Evolutionary conservation across 2,329 filamentous ascomycete species (phyloP), one percentile per base, ranked within the genome.

Genomic region (Talaromyces atroroseus): DNA sequence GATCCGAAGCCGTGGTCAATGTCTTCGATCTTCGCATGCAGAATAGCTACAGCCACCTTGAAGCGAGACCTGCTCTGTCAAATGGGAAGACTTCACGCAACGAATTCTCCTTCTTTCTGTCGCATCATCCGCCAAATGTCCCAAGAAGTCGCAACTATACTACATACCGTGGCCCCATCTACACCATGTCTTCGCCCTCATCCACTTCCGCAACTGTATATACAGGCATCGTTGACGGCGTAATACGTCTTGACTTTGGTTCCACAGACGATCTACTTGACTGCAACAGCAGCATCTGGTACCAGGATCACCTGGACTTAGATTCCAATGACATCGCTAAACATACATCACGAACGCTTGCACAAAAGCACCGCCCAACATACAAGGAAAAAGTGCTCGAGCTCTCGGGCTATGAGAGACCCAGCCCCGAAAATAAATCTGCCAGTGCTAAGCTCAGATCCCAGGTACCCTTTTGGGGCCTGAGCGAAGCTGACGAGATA

Each of bases 11-110:
- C 46, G 73, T 85, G 51, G 69, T 87, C 46, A 86, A 86, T 62
- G 71, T 85, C 4, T 87, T 84, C 61, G 83, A 87, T 62, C 65
- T 87, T 45, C 81, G 84, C 23, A 73, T 83, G 63, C 63, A 63
- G n/a, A 70, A 64, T 21, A 63, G 60, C 14, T 74, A 73, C 61
- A 67, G 58, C 53, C 70, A 72, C 38, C 64, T 65, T 10, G 63
- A 70, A 21, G 61, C 68, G 24, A 64, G 51, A 32, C n/a, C 44
- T 48, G 53, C 24, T 14, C 14, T n/a, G 5, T n/a, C 34, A 18
- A 52, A 49, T 2, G 20, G 23, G 18, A 49, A 45, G 8, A 5
- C 38, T 14, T 38, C 55, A 34, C 62, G 64, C 24, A 70, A 68
- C 56, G 70, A 74, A 44, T 69, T 77, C 57, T 75, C 74, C n/a